phyloP scores from a whole-genome alignment of 768 basidiomycete genomes.

The Amanita pseudoporphyria region DNA sequence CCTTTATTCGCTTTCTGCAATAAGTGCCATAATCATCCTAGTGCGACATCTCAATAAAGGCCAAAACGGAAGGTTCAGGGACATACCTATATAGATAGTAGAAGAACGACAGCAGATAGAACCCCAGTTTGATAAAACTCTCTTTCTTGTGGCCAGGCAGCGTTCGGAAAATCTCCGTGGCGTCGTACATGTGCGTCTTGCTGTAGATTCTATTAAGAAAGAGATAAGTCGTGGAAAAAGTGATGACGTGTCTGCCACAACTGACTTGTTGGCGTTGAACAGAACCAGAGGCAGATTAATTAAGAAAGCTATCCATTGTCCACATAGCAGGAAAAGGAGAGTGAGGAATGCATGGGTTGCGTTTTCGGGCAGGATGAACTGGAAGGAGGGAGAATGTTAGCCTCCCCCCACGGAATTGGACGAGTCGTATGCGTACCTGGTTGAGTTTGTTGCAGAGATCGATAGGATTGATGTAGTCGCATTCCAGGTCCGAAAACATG shows the following conservation, averaged over 20 bases:
- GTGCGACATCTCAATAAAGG: constrained; percentile 5
- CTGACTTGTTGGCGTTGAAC: constrained; percentile 93
- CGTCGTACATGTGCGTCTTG: constrained; percentile 98
- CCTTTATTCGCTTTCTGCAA: constrained; percentile 62
- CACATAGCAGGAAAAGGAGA: constrained; percentile 82
- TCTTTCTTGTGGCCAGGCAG: constrained; percentile 92
- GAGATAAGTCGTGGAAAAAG: constrained; percentile 4
- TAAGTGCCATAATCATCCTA: constrained; percentile 84
- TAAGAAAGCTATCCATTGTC: constrained; percentile 91
- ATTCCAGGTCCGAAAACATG: constrained; percentile 99
- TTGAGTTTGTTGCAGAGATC: constrained; percentile 99
- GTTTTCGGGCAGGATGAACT: constrained; percentile 99
- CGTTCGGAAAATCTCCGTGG: constrained; percentile 98
- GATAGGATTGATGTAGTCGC: constrained; percentile 99
- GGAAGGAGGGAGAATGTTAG: background rate
- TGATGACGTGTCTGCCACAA: constrained; percentile 10
- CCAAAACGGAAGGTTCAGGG: background rate
- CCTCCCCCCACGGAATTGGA: background rate
- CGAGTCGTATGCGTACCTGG: constrained; percentile 46
- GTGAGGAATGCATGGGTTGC: constrained; percentile 89
- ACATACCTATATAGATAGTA: constrained; percentile 85
- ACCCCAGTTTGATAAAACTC: constrained; percentile 90
- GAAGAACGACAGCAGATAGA: constrained; percentile 88
- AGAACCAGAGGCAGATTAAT: constrained; percentile 83
- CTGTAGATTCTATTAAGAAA: constrained; percentile 60